Conservation (phyloP, 73 alveolate species). For the Tetrahymena elliotti region DNA sequence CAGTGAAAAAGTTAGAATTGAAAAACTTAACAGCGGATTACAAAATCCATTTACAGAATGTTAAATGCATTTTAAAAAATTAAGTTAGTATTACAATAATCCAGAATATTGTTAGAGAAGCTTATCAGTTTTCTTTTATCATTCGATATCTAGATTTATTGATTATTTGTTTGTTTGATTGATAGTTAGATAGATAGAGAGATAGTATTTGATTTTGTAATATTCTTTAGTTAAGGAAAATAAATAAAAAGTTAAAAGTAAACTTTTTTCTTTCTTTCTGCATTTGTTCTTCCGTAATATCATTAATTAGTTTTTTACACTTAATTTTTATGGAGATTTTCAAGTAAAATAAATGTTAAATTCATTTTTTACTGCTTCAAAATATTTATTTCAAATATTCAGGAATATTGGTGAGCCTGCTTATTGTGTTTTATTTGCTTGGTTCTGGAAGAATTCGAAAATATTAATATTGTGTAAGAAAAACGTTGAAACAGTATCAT, state of each 20-base stretch:
- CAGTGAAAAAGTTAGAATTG: not conserved
- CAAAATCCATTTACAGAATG: too few relatives aligned
- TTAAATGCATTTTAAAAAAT: too few relatives aligned
- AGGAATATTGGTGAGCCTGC: not conserved
- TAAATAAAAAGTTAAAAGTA: too few relatives aligned
- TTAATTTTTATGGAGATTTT: not conserved
- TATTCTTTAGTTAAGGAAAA: not conserved
- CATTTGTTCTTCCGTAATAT: not conserved
- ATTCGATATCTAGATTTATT: too few relatives aligned
- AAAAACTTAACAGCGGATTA: not conserved
- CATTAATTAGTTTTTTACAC: not conserved
- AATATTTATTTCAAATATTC: too few relatives aligned
- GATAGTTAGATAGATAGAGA: too few relatives aligned
- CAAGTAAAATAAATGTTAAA: not conserved
- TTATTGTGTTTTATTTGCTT: not conserved
- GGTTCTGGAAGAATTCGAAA: not conserved
- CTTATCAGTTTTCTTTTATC: too few relatives aligned
- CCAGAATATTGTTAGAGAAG: not conserved
- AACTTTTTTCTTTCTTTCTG: not conserved
- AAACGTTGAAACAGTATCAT: not conserved
- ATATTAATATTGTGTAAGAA: too few relatives aligned
- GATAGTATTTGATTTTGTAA: too few relatives aligned
- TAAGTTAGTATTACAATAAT: too few relatives aligned
- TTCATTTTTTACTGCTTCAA: not conserved
- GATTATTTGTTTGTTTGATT: too few relatives aligned